These are phyloP conservation scores for Zoysia pacifica DNA, from an alignment of 176 grass and related monocot genomes.

Conservation along the genomic window DNA sequence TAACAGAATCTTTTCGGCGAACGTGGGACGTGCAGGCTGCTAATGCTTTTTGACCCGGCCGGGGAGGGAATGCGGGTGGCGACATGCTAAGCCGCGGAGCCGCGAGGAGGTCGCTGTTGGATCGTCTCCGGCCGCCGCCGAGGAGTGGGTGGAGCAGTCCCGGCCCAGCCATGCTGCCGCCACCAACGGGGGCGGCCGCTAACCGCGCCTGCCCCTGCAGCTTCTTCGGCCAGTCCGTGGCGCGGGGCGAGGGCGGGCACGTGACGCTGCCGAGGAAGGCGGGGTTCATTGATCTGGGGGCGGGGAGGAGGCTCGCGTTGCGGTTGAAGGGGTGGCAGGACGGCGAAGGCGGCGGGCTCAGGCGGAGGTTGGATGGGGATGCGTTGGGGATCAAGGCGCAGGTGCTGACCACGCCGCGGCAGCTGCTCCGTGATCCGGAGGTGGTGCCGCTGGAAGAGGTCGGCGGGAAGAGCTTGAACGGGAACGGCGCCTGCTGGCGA, in stretches of 20 bases:
- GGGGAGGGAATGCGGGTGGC: conserved; percentile 57
- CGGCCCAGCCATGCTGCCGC: conserved; percentile 22
- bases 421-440: conserved; percentile 46
- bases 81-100: conserved; percentile 64
- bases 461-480: conserved; percentile 36
- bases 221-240: conserved; percentile 42
- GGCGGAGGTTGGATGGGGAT: conserved; percentile 44
- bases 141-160: conserved; percentile 25
- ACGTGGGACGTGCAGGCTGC: conserved; percentile 27
- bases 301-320: conserved; percentile 43
- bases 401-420: conserved; percentile 50
- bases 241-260: not conserved
- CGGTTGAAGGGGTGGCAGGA: conserved; percentile 60
- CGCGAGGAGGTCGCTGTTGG: conserved; percentile 55
- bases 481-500: conserved; percentile 52
- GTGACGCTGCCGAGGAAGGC: conserved; percentile 25
- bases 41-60: not conserved
- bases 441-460: conserved; percentile 47
- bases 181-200: conserved; percentile 29
- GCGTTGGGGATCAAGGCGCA: conserved; percentile 33
- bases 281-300: conserved; percentile 42
- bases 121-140: conserved; percentile 35
- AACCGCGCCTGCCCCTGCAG: conserved; percentile 46
- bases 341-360: conserved; percentile 29
- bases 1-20: conserved; percentile 14